A percentile compares a stretch with the other conserved stretches of the same genome.
These are phyloP conservation scores for Zasmidium cellare DNA, from an alignment of 2,329 filamentous ascomycete genomes.

Conservation along the genomic window DNA sequence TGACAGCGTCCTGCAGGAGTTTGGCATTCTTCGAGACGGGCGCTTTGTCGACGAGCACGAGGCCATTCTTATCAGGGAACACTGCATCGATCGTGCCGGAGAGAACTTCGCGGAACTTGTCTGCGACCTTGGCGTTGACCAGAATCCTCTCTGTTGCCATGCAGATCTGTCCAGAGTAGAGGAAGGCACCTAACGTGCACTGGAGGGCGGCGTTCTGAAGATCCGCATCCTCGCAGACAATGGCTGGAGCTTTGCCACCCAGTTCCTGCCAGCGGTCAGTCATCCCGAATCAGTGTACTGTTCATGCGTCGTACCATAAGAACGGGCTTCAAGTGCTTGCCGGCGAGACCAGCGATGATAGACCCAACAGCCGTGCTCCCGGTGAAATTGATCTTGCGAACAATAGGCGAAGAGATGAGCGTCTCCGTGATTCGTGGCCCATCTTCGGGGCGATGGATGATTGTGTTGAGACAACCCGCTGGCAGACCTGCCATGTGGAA, in stretches of 20 bases:
- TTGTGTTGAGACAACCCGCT: slow-evolving; percentile 68
- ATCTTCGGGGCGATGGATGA: slow-evolving; percentile 60
- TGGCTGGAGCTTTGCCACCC: slow-evolving; percentile 75
- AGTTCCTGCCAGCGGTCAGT: slow-evolving; percentile 54
- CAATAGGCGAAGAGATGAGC: slow-evolving; percentile 63
- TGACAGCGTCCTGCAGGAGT: slow-evolving; percentile 57
- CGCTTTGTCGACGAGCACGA: slow-evolving; percentile 43
- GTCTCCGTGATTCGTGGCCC: slow-evolving; percentile 65
- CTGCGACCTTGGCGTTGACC: slow-evolving; percentile 52
- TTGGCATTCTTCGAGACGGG: slow-evolving; percentile 53
- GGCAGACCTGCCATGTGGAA: slow-evolving; percentile 75
- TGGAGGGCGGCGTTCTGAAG: slow-evolving; percentile 67
- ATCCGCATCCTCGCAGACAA: slow-evolving; percentile 77
- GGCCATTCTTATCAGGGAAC: slow-evolving; percentile 42
- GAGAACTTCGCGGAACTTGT: slow-evolving; percentile 54
- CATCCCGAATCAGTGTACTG: background rate
- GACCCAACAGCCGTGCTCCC: slow-evolving; percentile 70
- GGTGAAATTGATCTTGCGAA: slow-evolving; percentile 77
- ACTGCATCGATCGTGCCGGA: slow-evolving; percentile 48
- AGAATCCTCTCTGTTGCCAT: slow-evolving; percentile 71
- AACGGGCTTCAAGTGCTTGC: slow-evolving; percentile 72
- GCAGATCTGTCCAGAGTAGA: slow-evolving; percentile 75
- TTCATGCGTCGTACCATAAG: slow-evolving; percentile 49
- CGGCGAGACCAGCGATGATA: slow-evolving; percentile 67
- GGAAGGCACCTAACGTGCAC: slow-evolving; percentile 68